These are phyloP conservation scores for Thalia dealbata DNA, from an alignment of 176 grass and related monocot genomes.

Conservation along the genomic window DNA sequence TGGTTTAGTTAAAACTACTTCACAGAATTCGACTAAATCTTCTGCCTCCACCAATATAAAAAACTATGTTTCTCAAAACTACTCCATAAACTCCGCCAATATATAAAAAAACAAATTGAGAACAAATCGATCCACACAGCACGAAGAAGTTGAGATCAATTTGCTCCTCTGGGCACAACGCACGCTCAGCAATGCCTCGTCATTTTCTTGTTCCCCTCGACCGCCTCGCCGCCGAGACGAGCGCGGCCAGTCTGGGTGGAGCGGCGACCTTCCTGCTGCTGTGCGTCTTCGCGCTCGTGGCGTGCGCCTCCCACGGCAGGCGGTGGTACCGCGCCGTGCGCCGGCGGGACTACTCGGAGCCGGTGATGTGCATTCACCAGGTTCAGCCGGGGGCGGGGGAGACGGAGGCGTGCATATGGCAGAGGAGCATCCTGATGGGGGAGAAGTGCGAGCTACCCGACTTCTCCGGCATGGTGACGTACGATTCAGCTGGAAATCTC, in stretches of 20 bases:
- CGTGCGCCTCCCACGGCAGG: conserved; percentile 60
- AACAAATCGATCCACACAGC: background rate
- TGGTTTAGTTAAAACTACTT: background rate
- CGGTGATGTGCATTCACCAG: conserved; percentile 62
- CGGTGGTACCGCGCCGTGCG: conserved; percentile 23
- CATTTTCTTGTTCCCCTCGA: background rate
- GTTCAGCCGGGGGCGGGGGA: conserved; percentile 40
- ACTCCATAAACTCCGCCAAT: background rate
- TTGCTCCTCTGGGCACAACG: background rate
- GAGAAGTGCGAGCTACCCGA: conserved; percentile 92
- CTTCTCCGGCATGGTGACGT: conserved; percentile 71
- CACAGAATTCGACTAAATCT: background rate
- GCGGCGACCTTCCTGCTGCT: conserved; percentile 44
- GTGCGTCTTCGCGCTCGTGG: conserved; percentile 37
- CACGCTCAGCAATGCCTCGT: background rate
- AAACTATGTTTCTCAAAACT: background rate
- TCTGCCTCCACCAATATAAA: background rate
- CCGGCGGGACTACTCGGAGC: conserved; percentile 51
- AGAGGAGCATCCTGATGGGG: conserved; percentile 84
- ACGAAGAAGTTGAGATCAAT: background rate
- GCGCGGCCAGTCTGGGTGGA: conserved; percentile 10
- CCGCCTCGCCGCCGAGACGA: background rate
- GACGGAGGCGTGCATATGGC: conserved; percentile 49
- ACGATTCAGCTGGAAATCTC: conserved; percentile 69
- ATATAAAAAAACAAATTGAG: background rate